Conservation (phyloP, 2,329 filamentous ascomycete species). For the Delphinella strobiligena region DNA sequence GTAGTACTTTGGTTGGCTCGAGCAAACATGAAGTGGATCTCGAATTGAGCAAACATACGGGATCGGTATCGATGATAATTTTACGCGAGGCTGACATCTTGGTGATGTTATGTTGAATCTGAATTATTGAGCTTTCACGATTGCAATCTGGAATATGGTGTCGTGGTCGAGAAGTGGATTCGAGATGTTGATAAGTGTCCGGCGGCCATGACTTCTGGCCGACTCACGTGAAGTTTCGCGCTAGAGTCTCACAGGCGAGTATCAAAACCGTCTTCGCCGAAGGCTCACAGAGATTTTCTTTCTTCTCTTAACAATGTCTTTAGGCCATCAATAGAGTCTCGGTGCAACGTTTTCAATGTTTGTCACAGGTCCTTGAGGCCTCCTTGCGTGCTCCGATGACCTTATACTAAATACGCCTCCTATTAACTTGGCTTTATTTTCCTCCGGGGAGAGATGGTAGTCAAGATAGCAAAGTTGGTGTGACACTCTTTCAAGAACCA, state of each 20-base stretch:
- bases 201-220: not conserved
- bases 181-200: not conserved
- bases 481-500: conserved; percentile 21
- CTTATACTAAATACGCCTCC: conserved; percentile 62
- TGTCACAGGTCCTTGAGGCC: conserved; percentile 72
- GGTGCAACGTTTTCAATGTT: conserved; percentile 78
- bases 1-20: conserved; percentile 3
- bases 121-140: too few relatives aligned
- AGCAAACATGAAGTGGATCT: not conserved
- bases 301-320: conserved; percentile 56
- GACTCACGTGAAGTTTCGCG: not conserved
- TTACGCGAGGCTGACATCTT: conserved; percentile 33
- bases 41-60: conserved; percentile 39
- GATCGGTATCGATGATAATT: conserved; percentile 95
- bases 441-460: conserved; percentile 32
- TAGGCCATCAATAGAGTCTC: conserved; percentile 99
- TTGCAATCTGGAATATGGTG: too few relatives aligned
- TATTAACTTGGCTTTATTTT: conserved; percentile 43
- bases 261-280: not conserved
- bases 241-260: not conserved
- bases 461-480: conserved; percentile 29
- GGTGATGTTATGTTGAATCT: conserved; percentile 10
- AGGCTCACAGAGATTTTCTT: conserved; percentile 25
- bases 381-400: conserved; percentile 95
- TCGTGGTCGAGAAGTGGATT: too few relatives aligned